Base-by-base conservation (phyloP, 352 stramenopile species). In the Phytophthora brassicae region DNA sequence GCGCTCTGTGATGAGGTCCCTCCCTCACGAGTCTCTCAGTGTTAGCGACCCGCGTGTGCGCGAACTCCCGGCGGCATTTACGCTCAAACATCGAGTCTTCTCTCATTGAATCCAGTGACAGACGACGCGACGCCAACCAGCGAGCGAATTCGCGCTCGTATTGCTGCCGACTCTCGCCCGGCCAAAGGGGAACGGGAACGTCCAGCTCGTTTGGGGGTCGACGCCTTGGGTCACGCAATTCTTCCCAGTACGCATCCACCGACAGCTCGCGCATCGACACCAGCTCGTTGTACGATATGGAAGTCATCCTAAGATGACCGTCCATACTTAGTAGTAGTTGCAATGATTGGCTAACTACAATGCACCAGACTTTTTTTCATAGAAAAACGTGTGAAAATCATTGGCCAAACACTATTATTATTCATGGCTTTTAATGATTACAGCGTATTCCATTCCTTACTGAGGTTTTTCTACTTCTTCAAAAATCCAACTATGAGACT, bases 121-220 rank as follows among this genome's bases (percentile, higher is more conserved):
- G 26, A 3, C 43, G 31, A 1, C 33, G 47, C n/a, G 28, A 36
- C 6, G 22, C n/a, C 43, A 75, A 44, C 68, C 68, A 75, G 4
- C 45, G 47, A 2, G 9, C 14, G 45, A 81, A 81, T 4, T 51
- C 35, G 13, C 44, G 43, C 38, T 81, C 69, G 38, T 64, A 76
- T 19, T 77, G 56, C 20, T 56, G 56, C 3, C 56, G n/a, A 41
- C 24, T 67, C 47, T 81, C 73, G 6, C 63, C 67, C 6, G 67
- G 49, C 59, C 62, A 72, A 6, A 75, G 60, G 12, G 70, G 66
- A n/a, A 75, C 66, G 6, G 66, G 64, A 16, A 76, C 71, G 31
- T 68, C 52, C 4, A 26, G 9, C 11, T 41, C 38, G 11, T 14
- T 31, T 11, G 39, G 33, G 22, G 42, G n/a, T 5, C 48, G 51